phyloP scores from a whole-genome alignment of 768 basidiomycete species.

The Mrakia frigida region DNA sequence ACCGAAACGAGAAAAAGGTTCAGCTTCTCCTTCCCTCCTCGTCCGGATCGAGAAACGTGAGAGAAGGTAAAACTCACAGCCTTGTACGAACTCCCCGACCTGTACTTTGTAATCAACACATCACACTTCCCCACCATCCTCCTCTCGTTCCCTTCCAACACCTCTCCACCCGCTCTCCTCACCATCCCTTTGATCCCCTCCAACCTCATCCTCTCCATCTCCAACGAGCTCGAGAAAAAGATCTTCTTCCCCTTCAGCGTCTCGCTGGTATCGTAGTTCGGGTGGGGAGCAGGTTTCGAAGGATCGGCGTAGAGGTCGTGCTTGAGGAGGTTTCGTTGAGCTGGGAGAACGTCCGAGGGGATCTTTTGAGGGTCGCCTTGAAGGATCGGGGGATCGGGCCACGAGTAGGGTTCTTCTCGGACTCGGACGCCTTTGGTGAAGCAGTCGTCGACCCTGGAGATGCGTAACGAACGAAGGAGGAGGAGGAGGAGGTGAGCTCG shows the following conservation, averaged over 20 bases:
- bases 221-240: background rate
- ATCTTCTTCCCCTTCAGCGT: background rate
- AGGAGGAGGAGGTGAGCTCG: background rate
- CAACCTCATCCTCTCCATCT: background rate
- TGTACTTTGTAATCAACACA: slow-evolving; percentile 64
- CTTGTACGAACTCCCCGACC: slow-evolving; percentile 65
- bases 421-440: slow-evolving; percentile 37
- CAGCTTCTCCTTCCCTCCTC: background rate
- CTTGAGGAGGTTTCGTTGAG: background rate
- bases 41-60: background rate
- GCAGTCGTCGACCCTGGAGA: slow-evolving; percentile 56
- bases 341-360: slow-evolving; percentile 14
- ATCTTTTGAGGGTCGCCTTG: slow-evolving; percentile 37
- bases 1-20: too few species aligned
- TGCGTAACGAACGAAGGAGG: too few species aligned
- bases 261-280: background rate
- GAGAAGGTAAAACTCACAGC: slow-evolving; percentile 50
- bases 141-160: slow-evolving; percentile 55
- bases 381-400: slow-evolving; percentile 61
- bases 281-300: background rate
- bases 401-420: slow-evolving; percentile 39
- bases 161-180: slow-evolving; percentile 55
- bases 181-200: slow-evolving; percentile 47
- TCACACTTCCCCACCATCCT: slow-evolving; percentile 49
- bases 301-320: slow-evolving; percentile 13